Evolutionary conservation across 2,329 filamentous ascomycete species (phyloP), one percentile per base, ranked within the genome.

Genomic region (Calonectria leucothoes): DNA sequence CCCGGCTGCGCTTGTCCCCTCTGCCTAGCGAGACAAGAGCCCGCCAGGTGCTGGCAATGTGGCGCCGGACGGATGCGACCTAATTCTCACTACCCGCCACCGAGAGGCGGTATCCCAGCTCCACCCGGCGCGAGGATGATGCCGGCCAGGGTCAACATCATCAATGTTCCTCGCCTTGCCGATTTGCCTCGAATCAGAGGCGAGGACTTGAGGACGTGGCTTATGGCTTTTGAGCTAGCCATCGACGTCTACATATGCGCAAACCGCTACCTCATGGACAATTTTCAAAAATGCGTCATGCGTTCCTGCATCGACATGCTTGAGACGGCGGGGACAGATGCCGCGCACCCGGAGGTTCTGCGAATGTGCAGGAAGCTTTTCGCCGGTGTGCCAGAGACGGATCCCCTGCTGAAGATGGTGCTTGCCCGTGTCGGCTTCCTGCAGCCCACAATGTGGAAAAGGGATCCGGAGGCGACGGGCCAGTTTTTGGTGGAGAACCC

Each of bases 161-260:
- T 69, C 31, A 63, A 63, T 48, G 57, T 63, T 65, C 64, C 45
- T 33, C n/a, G 66, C 39, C 27, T 57, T 49, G 51, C 70, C 4
- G 29, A 35, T 61, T 14, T 6, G 61, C 64, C 48, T 39, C 84
- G 85, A 65, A 85, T 89, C 79, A 81, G 82, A 8, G 83, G 83
- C 37, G 85, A 88, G 75, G 87, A 89, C 78, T 77, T 88, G 73
- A 83, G 83, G 17, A 87, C 87, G 5, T 89, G 87, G 87, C 82
- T 88, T 4, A 80, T 88, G 61, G 80, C 86, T 2, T 89, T 87
- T 76, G 84, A 87, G 74, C 83, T 89, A 42, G 86, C 85, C 76
- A 76, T 89, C 15, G 86, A 88, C 67, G 87, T 88, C 15, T 89
- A 89, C 80, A 86, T 89, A 66, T 86, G 86, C 67, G 87, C 87